Percentiles rank a stretch among this genome's conserved stretches.
Evolutionary conservation across 768 basidiomycete species (phyloP).

Genomic region (Leccinum boreale): DNA sequence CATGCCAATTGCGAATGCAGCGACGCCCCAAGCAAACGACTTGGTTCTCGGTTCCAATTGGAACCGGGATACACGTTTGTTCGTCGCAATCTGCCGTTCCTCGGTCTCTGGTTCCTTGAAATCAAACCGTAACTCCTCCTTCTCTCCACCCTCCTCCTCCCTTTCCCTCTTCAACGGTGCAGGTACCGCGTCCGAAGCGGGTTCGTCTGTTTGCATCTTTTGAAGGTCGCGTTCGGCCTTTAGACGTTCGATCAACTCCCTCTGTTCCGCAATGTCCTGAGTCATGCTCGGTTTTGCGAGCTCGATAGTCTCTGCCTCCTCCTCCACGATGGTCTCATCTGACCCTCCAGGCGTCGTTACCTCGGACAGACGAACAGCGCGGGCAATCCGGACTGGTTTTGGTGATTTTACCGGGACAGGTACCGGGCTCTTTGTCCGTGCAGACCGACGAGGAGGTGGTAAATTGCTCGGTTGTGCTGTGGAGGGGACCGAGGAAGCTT

Average conservation of each 20-base stretch:
- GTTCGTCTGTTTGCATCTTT: slow-evolving; percentile 24
- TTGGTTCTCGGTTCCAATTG: slow-evolving; percentile 64
- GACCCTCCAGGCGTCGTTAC: slow-evolving; percentile 50
- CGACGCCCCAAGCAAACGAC: slow-evolving; percentile 78
- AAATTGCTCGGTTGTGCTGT: slow-evolving; percentile 22
- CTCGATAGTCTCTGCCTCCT: slow-evolving; percentile 56
- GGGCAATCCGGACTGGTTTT: slow-evolving; percentile 20
- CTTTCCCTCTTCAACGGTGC: slow-evolving; percentile 47
- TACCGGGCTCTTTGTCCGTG: slow-evolving; percentile 41
- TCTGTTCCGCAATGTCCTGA: slow-evolving; percentile 75
- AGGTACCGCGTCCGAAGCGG: slow-evolving; percentile 13
- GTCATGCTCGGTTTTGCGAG: slow-evolving; percentile 61
- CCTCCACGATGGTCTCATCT: slow-evolving; percentile 65
- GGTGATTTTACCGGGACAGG: slow-evolving; percentile 37
- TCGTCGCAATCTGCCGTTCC: slow-evolving; percentile 57
- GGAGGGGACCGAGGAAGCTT: slow-evolving; percentile 43
- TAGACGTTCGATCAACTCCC: slow-evolving; percentile 68
- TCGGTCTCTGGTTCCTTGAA: slow-evolving; percentile 68
- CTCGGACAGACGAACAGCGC: slow-evolving; percentile 26
- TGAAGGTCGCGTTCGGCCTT: slow-evolving; percentile 56
- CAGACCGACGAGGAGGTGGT: slow-evolving; percentile 43
- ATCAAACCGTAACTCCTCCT: slow-evolving; percentile 51
- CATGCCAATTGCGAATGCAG: slow-evolving; percentile 80
- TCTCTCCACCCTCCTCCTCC: slow-evolving; percentile 40
- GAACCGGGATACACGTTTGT: slow-evolving; percentile 58